phyloP scores from a whole-genome alignment of 495 filamentous ascomycete species.

The Neurospora discreta region DNA sequence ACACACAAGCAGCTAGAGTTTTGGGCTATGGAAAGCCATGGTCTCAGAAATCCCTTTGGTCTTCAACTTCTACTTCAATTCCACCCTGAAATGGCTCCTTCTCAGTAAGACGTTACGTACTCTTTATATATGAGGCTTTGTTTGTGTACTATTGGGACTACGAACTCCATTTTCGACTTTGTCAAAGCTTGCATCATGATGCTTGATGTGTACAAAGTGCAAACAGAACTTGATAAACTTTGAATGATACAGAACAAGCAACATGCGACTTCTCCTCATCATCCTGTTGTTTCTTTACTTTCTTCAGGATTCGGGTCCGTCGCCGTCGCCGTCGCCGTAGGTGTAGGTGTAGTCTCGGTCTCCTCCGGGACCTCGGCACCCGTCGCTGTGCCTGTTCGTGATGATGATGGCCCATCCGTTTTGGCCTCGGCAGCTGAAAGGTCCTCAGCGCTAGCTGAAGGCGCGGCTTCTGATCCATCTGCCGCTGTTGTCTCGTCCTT shows the following conservation, averaged over 20 bases:
- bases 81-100: neutral
- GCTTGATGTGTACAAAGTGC: neutral
- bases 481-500: neutral
- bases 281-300: neutral
- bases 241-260: neutral
- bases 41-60: neutral
- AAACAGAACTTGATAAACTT: neutral
- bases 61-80: neutral
- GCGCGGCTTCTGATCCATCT: neutral
- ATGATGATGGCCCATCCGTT: neutral
- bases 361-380: neutral
- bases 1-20: neutral
- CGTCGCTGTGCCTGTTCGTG: neutral
- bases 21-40: neutral
- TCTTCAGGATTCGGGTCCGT: neutral
- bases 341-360: constrained; percentile 9
- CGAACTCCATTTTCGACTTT: neutral
- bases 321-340: constrained; percentile 2
- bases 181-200: neutral
- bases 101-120: neutral
- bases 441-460: constrained; percentile 1
- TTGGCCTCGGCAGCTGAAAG: constrained; percentile 1
- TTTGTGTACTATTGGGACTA: neutral
- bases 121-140: neutral
- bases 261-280: neutral